These are phyloP conservation scores for Cladosporium sp. DNA, from an alignment of 2,329 filamentous ascomycete genomes.

Conservation along the genomic window DNA sequence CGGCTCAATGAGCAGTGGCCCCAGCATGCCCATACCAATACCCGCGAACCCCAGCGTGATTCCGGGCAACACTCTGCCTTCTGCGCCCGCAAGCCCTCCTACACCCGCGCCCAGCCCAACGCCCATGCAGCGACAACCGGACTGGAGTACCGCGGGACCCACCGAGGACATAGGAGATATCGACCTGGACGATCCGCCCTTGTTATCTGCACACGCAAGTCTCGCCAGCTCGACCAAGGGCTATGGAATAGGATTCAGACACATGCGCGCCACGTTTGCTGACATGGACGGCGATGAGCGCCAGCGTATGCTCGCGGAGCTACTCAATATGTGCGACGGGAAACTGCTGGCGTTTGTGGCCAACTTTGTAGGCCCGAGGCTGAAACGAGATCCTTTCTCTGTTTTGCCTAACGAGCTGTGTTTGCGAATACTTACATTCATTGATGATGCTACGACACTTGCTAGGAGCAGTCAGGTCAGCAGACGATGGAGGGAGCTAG, in stretches of 20 bases:
- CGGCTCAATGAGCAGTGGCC: slow-evolving; percentile 16
- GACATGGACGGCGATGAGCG: slow-evolving; percentile 69
- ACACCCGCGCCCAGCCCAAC: slow-evolving; percentile 63
- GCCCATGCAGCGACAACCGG: slow-evolving; percentile 55
- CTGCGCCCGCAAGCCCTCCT: slow-evolving; percentile 59
- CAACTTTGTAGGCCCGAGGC: slow-evolving; percentile 84
- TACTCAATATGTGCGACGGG: slow-evolving; percentile 90
- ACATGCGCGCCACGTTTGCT: slow-evolving; percentile 74
- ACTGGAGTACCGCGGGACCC: slow-evolving; percentile 72
- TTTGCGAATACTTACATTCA: slow-evolving; percentile 87
- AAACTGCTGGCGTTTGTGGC: slow-evolving; percentile 94
- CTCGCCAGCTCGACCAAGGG: slow-evolving; percentile 20
- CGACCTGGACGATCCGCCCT: slow-evolving; percentile 20
- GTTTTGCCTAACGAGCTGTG: slow-evolving; percentile 90
- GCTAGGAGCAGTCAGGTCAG: slow-evolving; percentile 96
- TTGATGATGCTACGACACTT: slow-evolving; percentile 91
- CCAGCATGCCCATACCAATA: slow-evolving; percentile 40
- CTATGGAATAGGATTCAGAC: slow-evolving; percentile 49
- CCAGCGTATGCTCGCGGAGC: slow-evolving; percentile 74
- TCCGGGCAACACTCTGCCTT: slow-evolving; percentile 56
- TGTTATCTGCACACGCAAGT: slow-evolving; percentile 19
- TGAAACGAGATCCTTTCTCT: slow-evolving; percentile 95
- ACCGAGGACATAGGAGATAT: slow-evolving; percentile 68
- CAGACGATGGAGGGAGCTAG: slow-evolving; percentile 81
- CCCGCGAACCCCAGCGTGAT: slow-evolving; percentile 42